Conservation (phyloP, 129 eudicot species). For the Oenanthe sinensis region DNA sequence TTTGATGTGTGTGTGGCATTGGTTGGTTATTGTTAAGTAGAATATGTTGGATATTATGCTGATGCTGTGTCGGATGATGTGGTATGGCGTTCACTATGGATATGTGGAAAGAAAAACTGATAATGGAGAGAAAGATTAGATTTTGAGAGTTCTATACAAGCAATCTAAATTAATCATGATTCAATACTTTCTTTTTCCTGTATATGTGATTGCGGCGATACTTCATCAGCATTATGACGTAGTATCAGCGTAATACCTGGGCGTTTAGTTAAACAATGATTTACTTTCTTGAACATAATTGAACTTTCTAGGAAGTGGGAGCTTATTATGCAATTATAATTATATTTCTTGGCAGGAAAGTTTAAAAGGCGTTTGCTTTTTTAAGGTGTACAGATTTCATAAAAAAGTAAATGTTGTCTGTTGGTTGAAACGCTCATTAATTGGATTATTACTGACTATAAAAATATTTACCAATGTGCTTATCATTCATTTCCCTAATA, state of each 20-base stretch:
- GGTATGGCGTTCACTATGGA: neutral
- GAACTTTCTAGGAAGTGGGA: neutral
- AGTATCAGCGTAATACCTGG: neutral
- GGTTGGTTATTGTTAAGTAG: neutral
- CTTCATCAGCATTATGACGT: neutral
- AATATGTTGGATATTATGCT: neutral
- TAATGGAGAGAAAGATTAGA: neutral
- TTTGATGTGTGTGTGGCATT: neutral
- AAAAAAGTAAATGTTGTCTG: too few species aligned
- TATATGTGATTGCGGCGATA: neutral
- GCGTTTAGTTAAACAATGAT: neutral
- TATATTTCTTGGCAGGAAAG: neutral
- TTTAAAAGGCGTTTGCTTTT: too few species aligned
- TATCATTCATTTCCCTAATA: neutral
- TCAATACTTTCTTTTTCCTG: neutral
- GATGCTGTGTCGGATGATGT: neutral
- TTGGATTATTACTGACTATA: neutral
- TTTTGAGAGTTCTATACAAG: neutral
- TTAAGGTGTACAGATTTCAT: too few species aligned
- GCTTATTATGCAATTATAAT: neutral
- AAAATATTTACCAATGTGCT: neutral
- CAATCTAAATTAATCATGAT: neutral
- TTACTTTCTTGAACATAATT: neutral
- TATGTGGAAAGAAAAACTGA: neutral
- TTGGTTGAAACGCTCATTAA: neutral